A percentile compares a stretch with the other conserved stretches of the same genome.
Evolutionary conservation across 208 protist genomes (phyloP).

Genomic region (Trypanosomatidae sp.): DNA sequence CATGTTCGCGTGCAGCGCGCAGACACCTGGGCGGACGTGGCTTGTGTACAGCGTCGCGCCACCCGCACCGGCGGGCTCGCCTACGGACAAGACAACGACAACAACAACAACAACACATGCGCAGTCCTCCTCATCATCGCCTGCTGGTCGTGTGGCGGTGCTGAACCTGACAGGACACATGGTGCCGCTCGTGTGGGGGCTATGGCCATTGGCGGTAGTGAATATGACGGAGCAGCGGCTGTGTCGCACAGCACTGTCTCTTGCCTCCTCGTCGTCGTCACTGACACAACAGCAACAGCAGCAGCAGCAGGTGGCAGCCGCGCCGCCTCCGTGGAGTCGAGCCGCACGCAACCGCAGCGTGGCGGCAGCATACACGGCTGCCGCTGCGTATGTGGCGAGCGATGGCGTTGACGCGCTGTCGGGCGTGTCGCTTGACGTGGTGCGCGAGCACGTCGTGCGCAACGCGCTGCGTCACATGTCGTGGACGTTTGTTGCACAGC

Average conservation of each 20-base stretch:
- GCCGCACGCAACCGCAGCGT: conserved; percentile 20
- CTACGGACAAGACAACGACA: too few species aligned
- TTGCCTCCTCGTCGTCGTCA: neutral
- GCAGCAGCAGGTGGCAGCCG: too few species aligned
- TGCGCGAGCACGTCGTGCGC: neutral
- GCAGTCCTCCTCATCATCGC: too few species aligned
- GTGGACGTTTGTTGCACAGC: neutral
- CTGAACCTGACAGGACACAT: conserved; percentile 31
- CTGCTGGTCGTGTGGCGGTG: too few species aligned
- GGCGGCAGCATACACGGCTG: neutral
- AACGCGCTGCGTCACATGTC: neutral
- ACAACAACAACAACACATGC: too few species aligned
- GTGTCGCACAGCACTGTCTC: conserved; percentile 10
- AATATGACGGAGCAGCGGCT: conserved; percentile 43
- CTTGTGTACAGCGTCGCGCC: conserved; percentile 19
- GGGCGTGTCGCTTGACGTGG: neutral
- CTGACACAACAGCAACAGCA: neutral
- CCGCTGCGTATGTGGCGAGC: neutral
- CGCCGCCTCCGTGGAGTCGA: conserved; percentile 34
- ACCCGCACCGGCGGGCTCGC: too few species aligned
- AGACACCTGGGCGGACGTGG: conserved; percentile 49
- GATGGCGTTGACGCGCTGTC: neutral
- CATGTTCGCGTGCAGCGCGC: conserved; percentile 17
- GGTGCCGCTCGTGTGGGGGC: conserved; percentile 35
- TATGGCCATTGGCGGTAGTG: conserved; percentile 74